Evolutionary conservation across 257 asterid genomes (phyloP).

Genomic region (Scutellaria barbata): DNA sequence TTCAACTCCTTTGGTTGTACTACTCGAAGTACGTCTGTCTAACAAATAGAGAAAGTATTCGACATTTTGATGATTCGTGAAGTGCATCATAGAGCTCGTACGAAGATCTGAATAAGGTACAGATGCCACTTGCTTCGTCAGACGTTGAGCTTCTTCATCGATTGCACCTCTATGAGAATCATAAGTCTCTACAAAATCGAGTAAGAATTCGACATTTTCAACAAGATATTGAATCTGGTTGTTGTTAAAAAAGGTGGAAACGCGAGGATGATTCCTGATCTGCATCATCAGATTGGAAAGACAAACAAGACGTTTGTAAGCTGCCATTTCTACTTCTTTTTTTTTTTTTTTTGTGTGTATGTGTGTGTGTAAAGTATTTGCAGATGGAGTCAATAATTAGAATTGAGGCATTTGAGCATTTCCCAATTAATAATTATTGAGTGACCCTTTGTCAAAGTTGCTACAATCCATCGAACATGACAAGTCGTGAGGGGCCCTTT

Average conservation of each 20-base stretch:
- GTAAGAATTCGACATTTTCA: conserved; percentile 13
- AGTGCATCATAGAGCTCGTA: too few species aligned
- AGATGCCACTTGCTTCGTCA: conserved; percentile 13
- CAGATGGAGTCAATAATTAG: too few species aligned
- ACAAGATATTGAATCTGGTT: neutral
- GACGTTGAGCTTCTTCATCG: neutral
- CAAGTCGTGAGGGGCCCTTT: too few species aligned
- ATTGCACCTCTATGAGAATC: neutral
- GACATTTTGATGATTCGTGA: neutral
- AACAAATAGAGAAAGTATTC: conserved; percentile 6
- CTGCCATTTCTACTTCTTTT: neutral
- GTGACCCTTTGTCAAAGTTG: too few species aligned
- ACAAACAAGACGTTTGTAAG: neutral
- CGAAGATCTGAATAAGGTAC: too few species aligned
- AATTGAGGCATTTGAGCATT: too few species aligned
- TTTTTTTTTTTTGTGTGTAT: too few species aligned
- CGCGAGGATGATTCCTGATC: neutral
- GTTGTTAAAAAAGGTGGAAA: neutral
- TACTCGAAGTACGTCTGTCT: conserved; percentile 20
- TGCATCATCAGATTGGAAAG: neutral
- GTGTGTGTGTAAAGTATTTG: too few species aligned
- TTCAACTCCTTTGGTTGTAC: neutral
- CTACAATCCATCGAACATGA: too few species aligned
- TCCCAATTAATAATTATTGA: too few species aligned
- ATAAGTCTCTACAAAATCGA: neutral